Evolutionary conservation across 1,284 basidiomycete genomes (phyloP).

Genomic region (Wolfiporia cocos): DNA sequence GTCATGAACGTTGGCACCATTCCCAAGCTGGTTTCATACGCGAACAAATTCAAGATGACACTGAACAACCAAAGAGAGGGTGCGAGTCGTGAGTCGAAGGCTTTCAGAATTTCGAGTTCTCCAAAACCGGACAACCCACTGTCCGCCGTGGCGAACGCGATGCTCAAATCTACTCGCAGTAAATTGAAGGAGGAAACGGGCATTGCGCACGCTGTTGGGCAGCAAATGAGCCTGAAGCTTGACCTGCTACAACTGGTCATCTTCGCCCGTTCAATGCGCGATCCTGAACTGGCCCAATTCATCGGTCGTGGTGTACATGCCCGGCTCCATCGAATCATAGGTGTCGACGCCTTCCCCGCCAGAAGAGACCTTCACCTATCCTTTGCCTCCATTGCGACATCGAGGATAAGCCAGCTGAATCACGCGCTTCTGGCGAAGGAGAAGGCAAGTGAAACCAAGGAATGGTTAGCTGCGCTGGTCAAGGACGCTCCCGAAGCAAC

Average conservation of each 20-base stretch:
- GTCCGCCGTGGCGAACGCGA: slow-evolving; percentile 78
- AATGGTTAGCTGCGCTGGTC: slow-evolving; percentile 52
- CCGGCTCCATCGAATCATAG: slow-evolving; percentile 55
- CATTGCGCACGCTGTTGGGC: slow-evolving; percentile 56
- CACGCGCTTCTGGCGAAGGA: slow-evolving; percentile 36
- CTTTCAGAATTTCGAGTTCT: slow-evolving; percentile 59
- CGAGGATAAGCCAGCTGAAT: slow-evolving; percentile 56
- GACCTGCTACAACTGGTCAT: slow-evolving; percentile 58
- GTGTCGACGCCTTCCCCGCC: slow-evolving; percentile 39
- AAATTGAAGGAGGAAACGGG: slow-evolving; percentile 60
- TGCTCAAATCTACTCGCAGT: slow-evolving; percentile 68
- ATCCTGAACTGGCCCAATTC: slow-evolving; percentile 70
- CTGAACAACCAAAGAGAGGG: slow-evolving; percentile 69
- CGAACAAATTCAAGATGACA: slow-evolving; percentile 67
- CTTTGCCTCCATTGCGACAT: slow-evolving; percentile 70
- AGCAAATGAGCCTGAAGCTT: slow-evolving; percentile 67
- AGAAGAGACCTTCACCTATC: slow-evolving; percentile 61
- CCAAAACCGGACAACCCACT: slow-evolving; percentile 72
- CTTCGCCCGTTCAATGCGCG: slow-evolving; percentile 70
- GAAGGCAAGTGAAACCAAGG: slow-evolving; percentile 33
- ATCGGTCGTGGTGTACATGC: slow-evolving; percentile 60
- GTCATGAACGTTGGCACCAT: slow-evolving; percentile 71
- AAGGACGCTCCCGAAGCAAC: slow-evolving; percentile 57
- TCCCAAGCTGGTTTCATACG: slow-evolving; percentile 67
- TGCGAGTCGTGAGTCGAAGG: slow-evolving; percentile 65